phyloP scores from a whole-genome alignment of 2,329 filamentous ascomycete species.

The Ceratocystis albifundus region DNA sequence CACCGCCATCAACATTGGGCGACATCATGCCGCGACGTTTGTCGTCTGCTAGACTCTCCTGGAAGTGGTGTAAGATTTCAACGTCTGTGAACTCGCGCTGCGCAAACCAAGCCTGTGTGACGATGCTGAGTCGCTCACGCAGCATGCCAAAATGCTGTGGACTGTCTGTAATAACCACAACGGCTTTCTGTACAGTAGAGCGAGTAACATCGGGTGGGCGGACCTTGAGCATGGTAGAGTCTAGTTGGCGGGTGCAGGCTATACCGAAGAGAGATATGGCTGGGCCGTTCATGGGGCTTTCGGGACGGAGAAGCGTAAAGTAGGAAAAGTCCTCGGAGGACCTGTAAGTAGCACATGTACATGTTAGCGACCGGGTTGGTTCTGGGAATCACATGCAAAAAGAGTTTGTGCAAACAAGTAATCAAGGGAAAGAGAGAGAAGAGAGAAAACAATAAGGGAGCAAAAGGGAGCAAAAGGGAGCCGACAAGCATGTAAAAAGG shows the following conservation, averaged over 20 bases:
- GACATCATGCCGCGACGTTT: slow-evolving; percentile 45
- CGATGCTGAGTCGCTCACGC: slow-evolving; percentile 76
- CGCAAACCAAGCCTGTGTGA: slow-evolving; percentile 92
- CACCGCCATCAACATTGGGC: slow-evolving; percentile 62
- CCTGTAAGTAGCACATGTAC: slow-evolving; percentile 34
- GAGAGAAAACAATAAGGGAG: not conserved
- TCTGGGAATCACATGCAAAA: slow-evolving; percentile 6
- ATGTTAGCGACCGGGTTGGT: not conserved
- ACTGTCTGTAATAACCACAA: slow-evolving; percentile 86
- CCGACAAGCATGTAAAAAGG: not conserved
- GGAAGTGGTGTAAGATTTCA: slow-evolving; percentile 81
- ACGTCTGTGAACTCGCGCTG: slow-evolving; percentile 85
- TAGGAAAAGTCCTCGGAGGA: slow-evolving; percentile 95
- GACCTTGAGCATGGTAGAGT: slow-evolving; percentile 63
- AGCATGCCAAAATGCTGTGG: slow-evolving; percentile 85
- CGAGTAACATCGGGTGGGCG: slow-evolving; percentile 84
- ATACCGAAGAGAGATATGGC: slow-evolving; percentile 89
- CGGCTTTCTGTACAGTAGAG: slow-evolving; percentile 94
- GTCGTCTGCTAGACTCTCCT: slow-evolving; percentile 69
- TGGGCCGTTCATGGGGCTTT: slow-evolving; percentile 37
- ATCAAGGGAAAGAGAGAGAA: not conserved
- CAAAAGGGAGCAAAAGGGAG: not conserved
- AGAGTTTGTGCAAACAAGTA: not conserved
- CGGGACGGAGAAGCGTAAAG: slow-evolving; percentile 72
- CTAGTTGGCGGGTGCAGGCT: slow-evolving; percentile 84